Evolutionary conservation across 208 protist genomes (phyloP).

Genomic region (Wallacemonas sp.): DNA sequence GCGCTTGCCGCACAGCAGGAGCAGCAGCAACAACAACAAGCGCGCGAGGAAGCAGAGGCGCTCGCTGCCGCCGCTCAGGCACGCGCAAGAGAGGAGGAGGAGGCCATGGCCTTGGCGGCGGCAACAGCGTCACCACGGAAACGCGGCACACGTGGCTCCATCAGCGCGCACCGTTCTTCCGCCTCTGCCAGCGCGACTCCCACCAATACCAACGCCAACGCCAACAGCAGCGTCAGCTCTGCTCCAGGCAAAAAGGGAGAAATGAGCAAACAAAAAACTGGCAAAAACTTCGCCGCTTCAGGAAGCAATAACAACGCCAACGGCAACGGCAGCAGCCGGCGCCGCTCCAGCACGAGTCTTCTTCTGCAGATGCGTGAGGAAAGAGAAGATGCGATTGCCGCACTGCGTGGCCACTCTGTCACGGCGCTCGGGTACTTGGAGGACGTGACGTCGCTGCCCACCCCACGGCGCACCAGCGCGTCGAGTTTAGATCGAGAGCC

Average conservation of each 20-base stretch:
- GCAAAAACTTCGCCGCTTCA: too few species aligned
- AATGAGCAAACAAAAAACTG: too few species aligned
- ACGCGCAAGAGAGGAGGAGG: too few species aligned
- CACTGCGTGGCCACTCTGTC: not conserved
- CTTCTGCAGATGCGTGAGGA: slow-evolving; percentile 12
- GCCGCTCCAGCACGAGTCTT: slow-evolving; percentile 1
- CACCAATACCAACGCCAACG: not conserved
- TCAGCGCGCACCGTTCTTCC: not conserved
- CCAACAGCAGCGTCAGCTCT: not conserved
- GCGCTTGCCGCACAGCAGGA: not conserved
- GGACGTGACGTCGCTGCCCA: too few species aligned
- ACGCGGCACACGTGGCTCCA: too few species aligned
- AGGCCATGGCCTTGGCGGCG: too few species aligned
- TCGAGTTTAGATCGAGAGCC: too few species aligned
- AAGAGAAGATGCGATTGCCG: not conserved
- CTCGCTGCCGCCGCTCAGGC: too few species aligned
- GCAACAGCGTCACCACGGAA: too few species aligned
- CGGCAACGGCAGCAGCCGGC: not conserved
- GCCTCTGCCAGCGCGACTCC: not conserved
- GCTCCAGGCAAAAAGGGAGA: too few species aligned
- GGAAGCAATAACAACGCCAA: too few species aligned
- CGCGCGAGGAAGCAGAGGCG: not conserved
- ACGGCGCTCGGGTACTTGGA: not conserved
- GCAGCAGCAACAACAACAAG: not conserved
- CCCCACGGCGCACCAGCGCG: too few species aligned